phyloP scores from a whole-genome alignment of 148 eudicot genomes.

The Rhododendron griersonianum region DNA sequence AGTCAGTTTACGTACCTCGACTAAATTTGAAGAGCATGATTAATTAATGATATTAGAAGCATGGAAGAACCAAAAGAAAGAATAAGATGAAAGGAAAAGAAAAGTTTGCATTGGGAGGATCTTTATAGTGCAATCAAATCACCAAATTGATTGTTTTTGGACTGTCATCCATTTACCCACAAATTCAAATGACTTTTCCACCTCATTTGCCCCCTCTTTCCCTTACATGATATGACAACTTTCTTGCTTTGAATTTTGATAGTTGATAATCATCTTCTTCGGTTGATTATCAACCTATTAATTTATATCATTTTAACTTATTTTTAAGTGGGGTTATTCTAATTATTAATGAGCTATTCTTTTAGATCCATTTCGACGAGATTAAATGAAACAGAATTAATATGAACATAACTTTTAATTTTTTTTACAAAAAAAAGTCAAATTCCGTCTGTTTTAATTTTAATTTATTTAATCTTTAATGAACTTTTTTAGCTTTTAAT shows the following conservation, averaged over 20 bases:
- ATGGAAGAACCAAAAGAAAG: not conserved
- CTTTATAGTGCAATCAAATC: slow-evolving; percentile 26
- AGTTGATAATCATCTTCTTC: not conserved
- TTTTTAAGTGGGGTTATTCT: not conserved
- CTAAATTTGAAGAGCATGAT: no score
- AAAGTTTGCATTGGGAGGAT: slow-evolving; percentile 17
- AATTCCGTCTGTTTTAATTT: not conserved
- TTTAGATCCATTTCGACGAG: not conserved
- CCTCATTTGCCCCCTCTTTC: slow-evolving; percentile 27
- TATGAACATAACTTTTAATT: not conserved
- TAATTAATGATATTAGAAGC: not conserved
- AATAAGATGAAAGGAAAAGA: slow-evolving; percentile 7
- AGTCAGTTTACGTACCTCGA: no score
- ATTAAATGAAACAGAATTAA: not conserved
- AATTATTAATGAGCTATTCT: no score
- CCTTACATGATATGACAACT: slow-evolving; percentile 26
- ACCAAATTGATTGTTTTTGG: slow-evolving; percentile 6
- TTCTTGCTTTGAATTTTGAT: slow-evolving; percentile 2
- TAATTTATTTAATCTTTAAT: no score
- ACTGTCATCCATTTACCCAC: slow-evolving; percentile 25
- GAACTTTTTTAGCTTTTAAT: not conserved
- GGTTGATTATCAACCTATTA: not conserved
- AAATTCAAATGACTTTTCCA: slow-evolving; percentile 9
- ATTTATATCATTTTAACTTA: not conserved
- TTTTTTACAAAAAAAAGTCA: not conserved